Base-by-base conservation (phyloP, 495 filamentous ascomycete species). In the Pyronema omphalodes region DNA sequence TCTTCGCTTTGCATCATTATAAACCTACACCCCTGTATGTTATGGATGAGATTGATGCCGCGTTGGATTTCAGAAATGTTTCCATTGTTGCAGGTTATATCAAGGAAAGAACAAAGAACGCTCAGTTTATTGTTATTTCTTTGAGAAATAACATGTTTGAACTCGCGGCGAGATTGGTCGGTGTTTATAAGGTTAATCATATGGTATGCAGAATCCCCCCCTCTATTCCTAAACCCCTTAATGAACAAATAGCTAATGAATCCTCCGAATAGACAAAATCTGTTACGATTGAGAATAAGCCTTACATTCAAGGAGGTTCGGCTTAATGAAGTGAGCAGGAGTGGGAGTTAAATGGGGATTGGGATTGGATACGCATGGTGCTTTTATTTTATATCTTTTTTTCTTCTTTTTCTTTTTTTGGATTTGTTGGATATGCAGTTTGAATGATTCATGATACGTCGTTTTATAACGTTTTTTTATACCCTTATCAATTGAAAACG, bases 81-180 rank as follows among this genome's bases (percentile, higher is more conserved):
- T 94, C 88, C 1, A 98, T 98, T 66, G 91, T 98, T 43, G 91
- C 91, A 36, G 88, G 84, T 50, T 98, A 98, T 63, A 98, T 98
- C 74, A 95, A 95, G 70, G 89, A 96, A 70, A 75, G 91, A 46
- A 98, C 91, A 51, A 96, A 96, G 76, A 96, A 98, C 66, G 91
- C 91, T 0, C 91, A 98, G 64, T 98, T 98, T 68, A 91, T 98
- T 60, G 91, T 98, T 59, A 98, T 98, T 61, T 95, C 88, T 11
- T 71, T 98, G 61, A 75, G 91, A 62, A 98, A 98, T 70, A 98
- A 98, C 71, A 98, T 98, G 91, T 98, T 98, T 70, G 91, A 98
- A 73, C 80, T 98, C 52, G 93, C 91, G 14, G 79, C 88, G 44
- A 75, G 91, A 48, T 75, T 98, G 37, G 86, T 98, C 6, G 91